These are phyloP conservation scores for Chrysoporthe cubensis DNA, from an alignment of 2,329 filamentous ascomycete genomes.

Conservation along the genomic window DNA sequence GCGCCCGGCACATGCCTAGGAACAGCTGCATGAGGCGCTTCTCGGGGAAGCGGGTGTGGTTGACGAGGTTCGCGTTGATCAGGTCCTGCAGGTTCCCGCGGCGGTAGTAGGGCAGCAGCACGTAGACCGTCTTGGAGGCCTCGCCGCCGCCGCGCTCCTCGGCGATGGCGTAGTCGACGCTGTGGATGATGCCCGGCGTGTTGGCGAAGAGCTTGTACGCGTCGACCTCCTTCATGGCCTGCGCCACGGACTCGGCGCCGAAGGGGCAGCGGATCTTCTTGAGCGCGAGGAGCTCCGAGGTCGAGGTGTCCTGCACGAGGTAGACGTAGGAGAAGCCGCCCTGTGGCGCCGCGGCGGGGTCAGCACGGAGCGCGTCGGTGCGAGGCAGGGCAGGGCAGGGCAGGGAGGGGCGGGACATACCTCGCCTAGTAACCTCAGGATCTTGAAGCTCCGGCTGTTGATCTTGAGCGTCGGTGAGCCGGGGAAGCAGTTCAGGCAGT, in stretches of 20 bases:
- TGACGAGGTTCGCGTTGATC: conserved; percentile 98
- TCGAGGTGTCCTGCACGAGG: conserved; percentile 88
- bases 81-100: conserved; percentile 95
- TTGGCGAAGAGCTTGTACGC: conserved; percentile 89
- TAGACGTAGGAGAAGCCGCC: conserved; percentile 99
- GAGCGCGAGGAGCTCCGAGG: conserved; percentile 84
- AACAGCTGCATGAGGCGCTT: conserved; percentile 86
- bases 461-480: conserved; percentile 93
- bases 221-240: conserved; percentile 95
- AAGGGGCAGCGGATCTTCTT: conserved; percentile 99
- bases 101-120: conserved; percentile 92
- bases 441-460: conserved; percentile 94
- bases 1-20: conserved; percentile 84
- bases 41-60: conserved; percentile 89
- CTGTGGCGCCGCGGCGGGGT: conserved; percentile 45
- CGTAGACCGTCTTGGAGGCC: conserved; percentile 90
- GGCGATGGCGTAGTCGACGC: conserved; percentile 80
- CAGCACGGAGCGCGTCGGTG: background rate
- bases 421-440: conserved; percentile 90
- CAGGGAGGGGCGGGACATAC: conserved; percentile 50
- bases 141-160: conserved; percentile 67
- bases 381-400: background rate
- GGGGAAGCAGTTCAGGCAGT: conserved; percentile 96
- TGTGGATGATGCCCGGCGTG: conserved; percentile 83
- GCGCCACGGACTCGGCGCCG: conserved; percentile 91